Evolutionary conservation across 2,329 filamentous ascomycete genomes (phyloP).

Genomic region (Penicillium sp.): DNA sequence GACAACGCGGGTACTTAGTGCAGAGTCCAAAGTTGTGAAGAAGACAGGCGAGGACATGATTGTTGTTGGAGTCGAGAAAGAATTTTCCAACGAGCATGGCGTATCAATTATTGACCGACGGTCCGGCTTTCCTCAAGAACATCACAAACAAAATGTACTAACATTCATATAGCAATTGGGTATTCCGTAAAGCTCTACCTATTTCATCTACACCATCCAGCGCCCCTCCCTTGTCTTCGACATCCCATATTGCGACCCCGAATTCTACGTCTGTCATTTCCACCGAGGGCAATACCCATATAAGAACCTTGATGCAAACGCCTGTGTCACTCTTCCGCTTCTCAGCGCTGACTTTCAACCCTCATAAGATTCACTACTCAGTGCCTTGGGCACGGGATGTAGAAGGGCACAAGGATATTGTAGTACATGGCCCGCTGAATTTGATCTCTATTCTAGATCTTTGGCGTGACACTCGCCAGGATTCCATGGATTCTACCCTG

Average conservation of each 20-base stretch:
- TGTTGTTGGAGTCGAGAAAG: constrained; percentile 63
- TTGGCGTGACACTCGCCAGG: constrained; percentile 40
- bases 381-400: constrained; percentile 44
- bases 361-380: constrained; percentile 47
- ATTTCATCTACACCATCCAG: constrained; percentile 9
- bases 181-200: constrained; percentile 43
- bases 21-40: constrained; percentile 54
- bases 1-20: constrained; percentile 55
- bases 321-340: constrained; percentile 45
- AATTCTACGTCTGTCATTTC: constrained; percentile 19
- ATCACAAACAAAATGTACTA: background rate
- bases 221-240: constrained; percentile 2
- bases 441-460: constrained; percentile 45
- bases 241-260: constrained; percentile 14
- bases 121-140: constrained; percentile 23
- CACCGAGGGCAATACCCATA: constrained; percentile 27
- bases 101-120: constrained; percentile 56
- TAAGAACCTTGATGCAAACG: constrained; percentile 37
- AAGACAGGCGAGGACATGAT: constrained; percentile 61
- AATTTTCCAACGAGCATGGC: constrained; percentile 53
- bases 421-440: constrained; percentile 46
- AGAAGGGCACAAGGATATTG: constrained; percentile 44
- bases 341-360: constrained; percentile 46
- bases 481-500: constrained; percentile 19
- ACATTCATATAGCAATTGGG: constrained; percentile 39